These are phyloP conservation scores for Pyrrhoderma lamaoense DNA, from an alignment of 1,284 basidiomycete species.

Conservation along the genomic window DNA sequence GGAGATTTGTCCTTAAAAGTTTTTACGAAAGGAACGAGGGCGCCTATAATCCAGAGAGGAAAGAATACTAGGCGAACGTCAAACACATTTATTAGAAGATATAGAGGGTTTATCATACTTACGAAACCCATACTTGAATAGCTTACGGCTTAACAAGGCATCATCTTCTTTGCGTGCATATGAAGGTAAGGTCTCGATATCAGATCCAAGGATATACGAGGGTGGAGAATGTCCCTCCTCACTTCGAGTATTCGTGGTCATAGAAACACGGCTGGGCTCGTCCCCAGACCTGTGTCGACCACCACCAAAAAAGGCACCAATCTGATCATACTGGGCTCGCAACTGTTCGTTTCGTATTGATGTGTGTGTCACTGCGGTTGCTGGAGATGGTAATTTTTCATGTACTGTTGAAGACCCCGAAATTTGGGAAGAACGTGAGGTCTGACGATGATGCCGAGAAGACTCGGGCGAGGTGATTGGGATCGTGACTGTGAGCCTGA, in stretches of 20 bases:
- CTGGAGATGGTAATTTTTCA: not conserved
- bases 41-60: constrained; percentile 16
- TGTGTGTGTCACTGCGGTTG: not conserved
- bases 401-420: not conserved
- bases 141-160: constrained; percentile 14
- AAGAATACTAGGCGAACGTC: constrained; percentile 13
- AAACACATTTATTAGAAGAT: not conserved
- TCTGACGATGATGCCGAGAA: constrained; percentile 5
- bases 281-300: not conserved
- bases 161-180: constrained; percentile 13
- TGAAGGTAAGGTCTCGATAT: constrained; percentile 12
- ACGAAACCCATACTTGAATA: constrained; percentile 18
- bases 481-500: not conserved
- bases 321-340: constrained; percentile 13
- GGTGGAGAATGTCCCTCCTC: constrained; percentile 3
- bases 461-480: not conserved
- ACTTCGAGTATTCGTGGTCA: not conserved
- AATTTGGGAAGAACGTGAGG: constrained; percentile 1
- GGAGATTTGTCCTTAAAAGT: constrained; percentile 5
- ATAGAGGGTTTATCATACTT: constrained; percentile 1
- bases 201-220: constrained; percentile 6
- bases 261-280: not conserved
- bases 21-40: constrained; percentile 15
- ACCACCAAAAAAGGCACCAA: constrained; percentile 15
- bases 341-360: not conserved